These are phyloP conservation scores for Microcyclosporella mali DNA, from an alignment of 2,329 filamentous ascomycete species.

Conservation along the genomic window DNA sequence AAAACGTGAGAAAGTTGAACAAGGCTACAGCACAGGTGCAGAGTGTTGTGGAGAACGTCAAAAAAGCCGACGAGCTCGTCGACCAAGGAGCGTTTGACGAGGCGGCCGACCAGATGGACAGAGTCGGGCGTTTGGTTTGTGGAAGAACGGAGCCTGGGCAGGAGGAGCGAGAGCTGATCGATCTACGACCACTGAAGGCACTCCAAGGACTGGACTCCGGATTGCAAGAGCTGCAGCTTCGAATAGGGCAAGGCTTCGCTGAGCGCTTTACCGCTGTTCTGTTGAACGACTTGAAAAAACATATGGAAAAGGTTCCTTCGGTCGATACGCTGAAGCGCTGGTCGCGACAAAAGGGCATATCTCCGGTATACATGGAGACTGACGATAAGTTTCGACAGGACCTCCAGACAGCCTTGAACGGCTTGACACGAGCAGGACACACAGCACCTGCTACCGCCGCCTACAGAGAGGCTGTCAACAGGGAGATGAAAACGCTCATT, in stretches of 20 bases:
- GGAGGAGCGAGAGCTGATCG: constrained; percentile 42
- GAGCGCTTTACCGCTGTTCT: constrained; percentile 70
- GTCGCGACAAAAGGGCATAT: constrained; percentile 48
- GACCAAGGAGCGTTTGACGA: constrained; percentile 77
- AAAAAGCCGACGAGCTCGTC: constrained; percentile 71
- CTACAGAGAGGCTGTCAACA: constrained; percentile 76
- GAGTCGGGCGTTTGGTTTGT: constrained; percentile 71
- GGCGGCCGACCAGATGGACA: constrained; percentile 70
- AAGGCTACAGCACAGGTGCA: constrained; percentile 78
- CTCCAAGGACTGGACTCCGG: constrained; percentile 75
- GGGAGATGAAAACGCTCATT: constrained; percentile 81
- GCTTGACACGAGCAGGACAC: constrained; percentile 74
- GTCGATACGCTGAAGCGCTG: constrained; percentile 76
- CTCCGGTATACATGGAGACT: constrained; percentile 72
- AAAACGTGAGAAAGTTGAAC: constrained; percentile 77
- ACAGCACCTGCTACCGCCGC: constrained; percentile 73
- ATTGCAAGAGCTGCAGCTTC: constrained; percentile 65
- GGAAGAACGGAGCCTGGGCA: constrained; percentile 54
- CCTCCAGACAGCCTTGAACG: constrained; percentile 64
- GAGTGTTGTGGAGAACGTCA: constrained; percentile 68
- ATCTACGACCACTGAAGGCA: constrained; percentile 70
- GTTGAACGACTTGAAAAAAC: constrained; percentile 71
- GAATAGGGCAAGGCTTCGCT: constrained; percentile 84
- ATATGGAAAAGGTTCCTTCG: constrained; percentile 65
- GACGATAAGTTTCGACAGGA: constrained; percentile 64